Evolutionary conservation across 257 asterid genomes (phyloP).

Genomic region (Scutellaria baicalensis): DNA sequence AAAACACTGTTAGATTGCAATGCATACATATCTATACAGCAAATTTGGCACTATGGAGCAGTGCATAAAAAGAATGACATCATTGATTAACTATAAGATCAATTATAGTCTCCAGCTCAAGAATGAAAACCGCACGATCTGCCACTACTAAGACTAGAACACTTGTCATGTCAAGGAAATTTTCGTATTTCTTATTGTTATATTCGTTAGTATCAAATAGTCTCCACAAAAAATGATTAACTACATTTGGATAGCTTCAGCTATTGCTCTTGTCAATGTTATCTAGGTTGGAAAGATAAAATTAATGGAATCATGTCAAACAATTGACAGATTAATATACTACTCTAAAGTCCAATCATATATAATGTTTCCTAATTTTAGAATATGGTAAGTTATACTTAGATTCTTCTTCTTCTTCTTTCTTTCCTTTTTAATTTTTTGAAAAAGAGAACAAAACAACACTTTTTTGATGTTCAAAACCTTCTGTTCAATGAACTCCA

Average conservation of each 20-base stretch:
- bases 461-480: conserved; percentile 23
- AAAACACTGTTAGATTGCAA: background rate
- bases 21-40: background rate
- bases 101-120: background rate
- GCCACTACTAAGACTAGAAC: background rate
- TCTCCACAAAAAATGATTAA: background rate
- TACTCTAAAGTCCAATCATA: background rate
- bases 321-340: background rate
- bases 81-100: background rate
- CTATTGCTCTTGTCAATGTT: background rate
- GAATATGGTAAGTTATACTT: background rate
- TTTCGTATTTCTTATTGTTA: conserved; percentile 5
- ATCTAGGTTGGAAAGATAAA: background rate
- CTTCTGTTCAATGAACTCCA: conserved; percentile 77
- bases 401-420: background rate
- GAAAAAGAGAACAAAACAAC: background rate
- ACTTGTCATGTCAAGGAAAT: background rate
- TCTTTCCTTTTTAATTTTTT: background rate
- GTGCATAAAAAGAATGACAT: background rate
- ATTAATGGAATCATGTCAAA: background rate
- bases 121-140: background rate
- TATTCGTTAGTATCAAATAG: background rate
- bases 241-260: background rate
- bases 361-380: background rate
- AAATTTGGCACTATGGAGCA: background rate